phyloP scores from a whole-genome alignment of 331 rosid species.

The Spiraea crenata region DNA sequence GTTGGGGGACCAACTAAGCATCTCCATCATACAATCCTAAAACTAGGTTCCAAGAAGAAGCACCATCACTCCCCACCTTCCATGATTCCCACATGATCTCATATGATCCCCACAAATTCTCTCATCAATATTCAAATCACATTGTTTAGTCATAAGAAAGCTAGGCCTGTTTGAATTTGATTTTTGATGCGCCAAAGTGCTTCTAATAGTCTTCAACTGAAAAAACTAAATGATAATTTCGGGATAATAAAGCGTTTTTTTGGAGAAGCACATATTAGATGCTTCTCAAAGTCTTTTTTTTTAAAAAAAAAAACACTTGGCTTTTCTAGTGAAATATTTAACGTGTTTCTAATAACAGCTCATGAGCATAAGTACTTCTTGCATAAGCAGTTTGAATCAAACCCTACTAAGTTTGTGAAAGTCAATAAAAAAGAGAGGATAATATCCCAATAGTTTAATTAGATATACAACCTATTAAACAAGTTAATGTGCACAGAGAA shows the following conservation, averaged over 20 bases:
- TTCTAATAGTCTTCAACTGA: too few relatives aligned
- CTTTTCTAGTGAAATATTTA: too few relatives aligned
- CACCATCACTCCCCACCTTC: constrained; percentile 4
- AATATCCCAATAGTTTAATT: constrained; percentile 6
- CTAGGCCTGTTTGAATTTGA: too few relatives aligned
- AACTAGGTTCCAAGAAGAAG: constrained; percentile 41
- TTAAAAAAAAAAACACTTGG: too few relatives aligned
- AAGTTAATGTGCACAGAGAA: not conserved
- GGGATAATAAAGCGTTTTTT: too few relatives aligned
- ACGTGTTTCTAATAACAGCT: too few relatives aligned
- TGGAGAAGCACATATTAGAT: too few relatives aligned
- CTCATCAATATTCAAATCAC: not conserved
- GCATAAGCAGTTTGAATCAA: too few relatives aligned
- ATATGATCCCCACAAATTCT: constrained; percentile 1
- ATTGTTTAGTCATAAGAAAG: constrained; percentile 8
- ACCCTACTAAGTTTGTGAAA: not conserved
- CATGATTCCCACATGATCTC: constrained; percentile 42
- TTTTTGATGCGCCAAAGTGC: too few relatives aligned
- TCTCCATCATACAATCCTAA: constrained; percentile 36
- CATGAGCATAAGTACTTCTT: too few relatives aligned
- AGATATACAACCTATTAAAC: constrained; percentile 10
- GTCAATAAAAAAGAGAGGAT: constrained; percentile 3
- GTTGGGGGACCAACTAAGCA: constrained; percentile 38
- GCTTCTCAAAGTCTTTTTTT: too few relatives aligned
- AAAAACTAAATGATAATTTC: too few relatives aligned